Evolutionary conservation across 768 basidiomycete genomes (phyloP).

Genomic region (Psilocybe cyanescens): DNA sequence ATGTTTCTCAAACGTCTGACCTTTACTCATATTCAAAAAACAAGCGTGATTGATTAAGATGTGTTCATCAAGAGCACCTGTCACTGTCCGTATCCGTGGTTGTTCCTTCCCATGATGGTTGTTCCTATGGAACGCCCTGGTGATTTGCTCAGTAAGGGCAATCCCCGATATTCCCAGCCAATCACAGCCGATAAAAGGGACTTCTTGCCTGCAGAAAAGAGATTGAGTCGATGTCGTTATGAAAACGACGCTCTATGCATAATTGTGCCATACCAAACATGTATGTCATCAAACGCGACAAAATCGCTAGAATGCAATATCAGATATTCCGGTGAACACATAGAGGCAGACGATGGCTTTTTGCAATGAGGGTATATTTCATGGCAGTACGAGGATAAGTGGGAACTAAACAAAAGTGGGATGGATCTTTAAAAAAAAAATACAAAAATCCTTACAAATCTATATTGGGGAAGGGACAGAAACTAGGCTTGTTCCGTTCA

Average conservation of each 20-base stretch:
- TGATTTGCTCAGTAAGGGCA: not conserved
- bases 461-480: not conserved
- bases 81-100: not conserved
- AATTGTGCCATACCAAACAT: not conserved
- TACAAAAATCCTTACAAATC: not conserved
- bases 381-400: not conserved
- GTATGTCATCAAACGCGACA: not conserved
- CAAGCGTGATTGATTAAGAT: not conserved
- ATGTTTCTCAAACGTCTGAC: not conserved
- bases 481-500: not conserved
- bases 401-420: not conserved
- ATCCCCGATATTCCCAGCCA: not conserved
- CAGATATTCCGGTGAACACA: not conserved
- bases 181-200: not conserved
- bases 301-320: not conserved
- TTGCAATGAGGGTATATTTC: no score
- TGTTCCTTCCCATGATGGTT: slow-evolving; percentile 1
- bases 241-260: not conserved
- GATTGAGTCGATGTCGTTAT: not conserved
- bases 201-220: not conserved
- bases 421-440: not conserved
- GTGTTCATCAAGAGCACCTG: slow-evolving; percentile 4
- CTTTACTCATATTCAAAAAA: not conserved
- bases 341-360: no score
- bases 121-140: slow-evolving; percentile 11